phyloP scores from a whole-genome alignment of 495 filamentous ascomycete genomes.

The Eremomyces bilateralis region DNA sequence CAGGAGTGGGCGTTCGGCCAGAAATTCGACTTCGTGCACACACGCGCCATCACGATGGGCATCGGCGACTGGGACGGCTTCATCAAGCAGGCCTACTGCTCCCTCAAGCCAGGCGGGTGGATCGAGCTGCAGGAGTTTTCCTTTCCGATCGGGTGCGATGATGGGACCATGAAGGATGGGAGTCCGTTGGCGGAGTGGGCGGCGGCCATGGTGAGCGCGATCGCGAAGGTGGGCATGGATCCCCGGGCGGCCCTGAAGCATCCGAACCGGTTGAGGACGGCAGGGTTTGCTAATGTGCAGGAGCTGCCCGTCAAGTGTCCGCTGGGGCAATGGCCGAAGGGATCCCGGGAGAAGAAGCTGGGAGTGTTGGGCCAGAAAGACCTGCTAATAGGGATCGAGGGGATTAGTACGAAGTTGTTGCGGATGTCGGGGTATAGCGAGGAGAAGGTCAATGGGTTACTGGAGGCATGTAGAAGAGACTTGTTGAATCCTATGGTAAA shows the following conservation, averaged over 20 bases:
- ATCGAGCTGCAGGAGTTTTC: conserved; percentile 14
- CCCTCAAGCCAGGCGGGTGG: conserved; percentile 13
- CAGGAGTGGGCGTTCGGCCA: conserved; percentile 11
- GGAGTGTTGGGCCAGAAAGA: conserved; percentile 1
- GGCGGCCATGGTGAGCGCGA: conserved; percentile 1
- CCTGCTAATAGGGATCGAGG: neutral
- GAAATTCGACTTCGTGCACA: conserved; percentile 16
- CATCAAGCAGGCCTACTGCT: conserved; percentile 6
- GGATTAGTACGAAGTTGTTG: neutral
- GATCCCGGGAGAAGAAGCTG: conserved; percentile 13
- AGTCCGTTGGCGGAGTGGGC: conserved; percentile 5
- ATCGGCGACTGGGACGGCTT: conserved; percentile 12
- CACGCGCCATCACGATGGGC: conserved; percentile 6
- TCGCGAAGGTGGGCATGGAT: conserved; percentile 7
- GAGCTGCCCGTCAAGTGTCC: conserved; percentile 11
- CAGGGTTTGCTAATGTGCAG: conserved; percentile 13
- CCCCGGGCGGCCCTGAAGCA: conserved; percentile 4
- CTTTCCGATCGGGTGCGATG: conserved; percentile 8
- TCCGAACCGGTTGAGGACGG: conserved; percentile 6
- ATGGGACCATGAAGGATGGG: conserved; percentile 7
- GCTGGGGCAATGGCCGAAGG: conserved; percentile 14
- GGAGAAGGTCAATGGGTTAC: neutral
- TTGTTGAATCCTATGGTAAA: neutral
- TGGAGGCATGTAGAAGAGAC: neutral
- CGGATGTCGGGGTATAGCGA: neutral